Percentiles rank a stretch among this genome's conserved stretches.
Evolutionary conservation across 257 asterid genomes (phyloP).

Genomic region (Misopates orontium): DNA sequence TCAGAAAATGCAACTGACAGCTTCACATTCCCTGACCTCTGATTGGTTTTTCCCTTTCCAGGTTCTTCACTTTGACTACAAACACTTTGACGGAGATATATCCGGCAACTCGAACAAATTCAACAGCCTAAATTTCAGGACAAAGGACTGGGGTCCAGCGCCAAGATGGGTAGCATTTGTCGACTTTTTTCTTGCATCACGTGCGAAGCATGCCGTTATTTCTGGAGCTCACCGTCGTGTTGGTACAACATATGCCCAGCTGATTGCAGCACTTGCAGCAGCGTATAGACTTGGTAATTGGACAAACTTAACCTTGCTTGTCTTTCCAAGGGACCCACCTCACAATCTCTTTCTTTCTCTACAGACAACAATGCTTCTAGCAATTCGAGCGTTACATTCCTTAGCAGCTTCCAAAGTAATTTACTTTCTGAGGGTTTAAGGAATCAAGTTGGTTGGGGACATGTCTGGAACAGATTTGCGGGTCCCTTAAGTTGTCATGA

Average conservation of each 20-base stretch:
- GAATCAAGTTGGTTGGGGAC: slow-evolving; percentile 96
- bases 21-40: slow-evolving; percentile 15
- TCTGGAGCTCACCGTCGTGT: slow-evolving; percentile 96
- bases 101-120: slow-evolving; percentile 38
- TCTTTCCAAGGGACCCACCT: slow-evolving; percentile 4
- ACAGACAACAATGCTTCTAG: slow-evolving; percentile 50
- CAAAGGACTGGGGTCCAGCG: slow-evolving; percentile 94
- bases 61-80: slow-evolving; percentile 83
- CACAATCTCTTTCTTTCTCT: slow-evolving; percentile 7
- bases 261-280: slow-evolving; percentile 91
- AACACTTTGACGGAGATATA: slow-evolving; percentile 56
- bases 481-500: slow-evolving; percentile 75
- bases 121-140: slow-evolving; percentile 51
- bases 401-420: slow-evolving; percentile 85
- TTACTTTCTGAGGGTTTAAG: slow-evolving; percentile 67
- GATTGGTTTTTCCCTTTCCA: slow-evolving; percentile 34
- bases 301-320: slow-evolving; percentile 4
- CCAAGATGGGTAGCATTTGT: slow-evolving; percentile 99
- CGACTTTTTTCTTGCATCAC: slow-evolving; percentile 93
- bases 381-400: slow-evolving; percentile 55
- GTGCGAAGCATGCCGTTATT: slow-evolving; percentile 72
- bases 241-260: slow-evolving; percentile 89
- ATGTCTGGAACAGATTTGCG: slow-evolving; percentile 89
- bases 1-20: slow-evolving; percentile 17
- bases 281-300: slow-evolving; percentile 69